phyloP scores from a whole-genome alignment of 352 stramenopile species.

The Globisporangium megalacanthum region DNA sequence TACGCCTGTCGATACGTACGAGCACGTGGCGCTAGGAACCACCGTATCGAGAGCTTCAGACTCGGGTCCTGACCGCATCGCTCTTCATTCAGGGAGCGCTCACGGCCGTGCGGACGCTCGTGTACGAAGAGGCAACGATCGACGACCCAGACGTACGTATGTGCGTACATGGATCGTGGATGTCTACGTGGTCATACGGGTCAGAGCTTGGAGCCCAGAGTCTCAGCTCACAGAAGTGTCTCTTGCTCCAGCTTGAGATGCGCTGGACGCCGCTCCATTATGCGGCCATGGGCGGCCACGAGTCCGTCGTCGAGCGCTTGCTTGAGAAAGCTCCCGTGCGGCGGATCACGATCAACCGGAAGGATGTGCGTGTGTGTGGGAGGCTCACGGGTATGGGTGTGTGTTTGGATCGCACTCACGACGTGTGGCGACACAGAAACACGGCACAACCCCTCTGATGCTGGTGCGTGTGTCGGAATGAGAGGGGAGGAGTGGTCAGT shows the following conservation, averaged over 20 bases:
- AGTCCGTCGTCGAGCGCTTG: slow-evolving; percentile 40
- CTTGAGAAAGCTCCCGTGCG: slow-evolving; percentile 68
- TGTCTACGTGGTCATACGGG: neutral
- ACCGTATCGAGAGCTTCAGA: too few species aligned
- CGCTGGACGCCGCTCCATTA: slow-evolving; percentile 78
- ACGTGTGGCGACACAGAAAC: slow-evolving; percentile 31
- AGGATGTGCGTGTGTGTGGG: slow-evolving; percentile 36
- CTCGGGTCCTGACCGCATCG: too few species aligned
- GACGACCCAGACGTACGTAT: slow-evolving; percentile 66
- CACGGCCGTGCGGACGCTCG: slow-evolving; percentile 41
- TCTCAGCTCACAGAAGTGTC: neutral
- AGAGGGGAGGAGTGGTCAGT: too few species aligned
- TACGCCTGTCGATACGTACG: slow-evolving; percentile 67
- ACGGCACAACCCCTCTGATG: slow-evolving; percentile 74
- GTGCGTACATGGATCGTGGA: neutral
- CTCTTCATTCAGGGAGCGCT: slow-evolving; percentile 35
- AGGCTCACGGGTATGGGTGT: neutral
- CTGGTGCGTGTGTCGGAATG: slow-evolving; percentile 25
- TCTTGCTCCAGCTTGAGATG: slow-evolving; percentile 53
- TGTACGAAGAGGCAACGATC: slow-evolving; percentile 70
- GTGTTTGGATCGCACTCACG: neutral
- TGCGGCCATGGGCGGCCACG: slow-evolving; percentile 69
- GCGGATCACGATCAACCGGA: slow-evolving; percentile 75
- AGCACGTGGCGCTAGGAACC: too few species aligned
- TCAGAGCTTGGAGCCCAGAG: too few species aligned